Base-by-base conservation (phyloP, 768 basidiomycete genomes). In the Russula dissimulans region DNA sequence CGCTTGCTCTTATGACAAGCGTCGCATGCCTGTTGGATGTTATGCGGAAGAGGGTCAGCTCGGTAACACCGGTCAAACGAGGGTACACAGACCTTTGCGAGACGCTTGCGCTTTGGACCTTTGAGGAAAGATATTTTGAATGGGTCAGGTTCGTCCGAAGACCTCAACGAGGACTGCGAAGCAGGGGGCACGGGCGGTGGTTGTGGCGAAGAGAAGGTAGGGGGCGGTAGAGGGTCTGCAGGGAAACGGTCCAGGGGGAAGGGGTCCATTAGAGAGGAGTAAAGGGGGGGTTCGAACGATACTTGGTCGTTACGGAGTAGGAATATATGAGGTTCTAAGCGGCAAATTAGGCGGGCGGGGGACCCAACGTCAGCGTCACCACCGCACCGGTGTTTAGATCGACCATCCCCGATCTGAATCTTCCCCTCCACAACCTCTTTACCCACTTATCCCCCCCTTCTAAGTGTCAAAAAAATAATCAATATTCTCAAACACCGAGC, bases 1-100 rank as follows among this genome's bases (percentile, higher is more conserved):
- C 89, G 82, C 69, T 91, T 91, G 73, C 83, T 85, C 71, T 87
- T 89, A 70, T 91, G 90, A 70, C 89, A 91, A 55, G 86, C 85
- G 71, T 89, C 86, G 72, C 89, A 91, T 51, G 89, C 79, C 79
- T 81, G 59, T 38, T n/a, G 50, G 52, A 46, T 15, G 46, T 22
- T 22, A 45, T 56, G 12, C 9, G 15, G 4, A 42, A 22, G 26
- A 49, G 3, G 22, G 22, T 26, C 22, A 26, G 22, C 22, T 26
- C 2, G 22, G 22, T 2, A 2, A 26, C 22, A 26, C 22, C 22
- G 22, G 22, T 26, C 22, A 26, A 26, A 22, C 44, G 11, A 29
- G 31, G 42, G 18, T 29, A 41, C 39, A 41, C 11, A 41, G 39
- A 78, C 79, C 77, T 81, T 81, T 61, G 78, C 77, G 9, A 81